Evolutionary conservation across 805 yeast genomes (phyloP), one percentile per base, ranked within the genome.

Genomic region (Candida koratica): DNA sequence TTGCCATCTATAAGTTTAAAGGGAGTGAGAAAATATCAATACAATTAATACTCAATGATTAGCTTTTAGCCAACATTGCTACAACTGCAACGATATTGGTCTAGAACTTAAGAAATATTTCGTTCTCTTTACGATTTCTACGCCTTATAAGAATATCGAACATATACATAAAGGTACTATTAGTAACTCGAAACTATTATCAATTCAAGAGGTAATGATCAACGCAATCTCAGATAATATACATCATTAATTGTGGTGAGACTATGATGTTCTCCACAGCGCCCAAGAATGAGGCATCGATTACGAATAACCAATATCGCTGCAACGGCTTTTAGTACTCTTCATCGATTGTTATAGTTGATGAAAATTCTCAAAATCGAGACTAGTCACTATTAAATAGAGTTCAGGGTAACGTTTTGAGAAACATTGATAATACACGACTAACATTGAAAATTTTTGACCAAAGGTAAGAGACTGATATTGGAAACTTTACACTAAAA

Each of bases 331-430:
- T n/a, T 59, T 52, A 60, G 64, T 61, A 60, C 48, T 69, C 77
- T 57, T 73, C 77, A 69, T 68, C 61, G 77, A 69, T 77, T 72
- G 77, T 67, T 60, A 68, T 72, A 73, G 78, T 71, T 73, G 78
- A 69, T 69, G 49, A 51, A 42, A 68, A 63, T 32, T 31, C 23
- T 31, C 32, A 5, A 8, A 10, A 19, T 5, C n/a, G 16, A 12
- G n/a, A 36, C 4, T 29, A n/a, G 25, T 18, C 32, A 29, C 4
- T 12, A 6, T 17, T 29, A 17, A n/a, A 15, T n/a, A 13, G 10
- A 3, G 32, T 10, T 17, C 31, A 28, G 31, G 31, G 31, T 28
- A 28, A 28, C 31, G 4, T 7, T 17, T 16, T 17, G 23, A 20
- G 27, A 28, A 27, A 28, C 28, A 3, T 32, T 6, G 12, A 14